Percentiles rank a stretch among this genome's conserved stretches.
Evolutionary conservation across 2,329 filamentous ascomycete species (phyloP).

Genomic region (Trichoderma guizhouense): DNA sequence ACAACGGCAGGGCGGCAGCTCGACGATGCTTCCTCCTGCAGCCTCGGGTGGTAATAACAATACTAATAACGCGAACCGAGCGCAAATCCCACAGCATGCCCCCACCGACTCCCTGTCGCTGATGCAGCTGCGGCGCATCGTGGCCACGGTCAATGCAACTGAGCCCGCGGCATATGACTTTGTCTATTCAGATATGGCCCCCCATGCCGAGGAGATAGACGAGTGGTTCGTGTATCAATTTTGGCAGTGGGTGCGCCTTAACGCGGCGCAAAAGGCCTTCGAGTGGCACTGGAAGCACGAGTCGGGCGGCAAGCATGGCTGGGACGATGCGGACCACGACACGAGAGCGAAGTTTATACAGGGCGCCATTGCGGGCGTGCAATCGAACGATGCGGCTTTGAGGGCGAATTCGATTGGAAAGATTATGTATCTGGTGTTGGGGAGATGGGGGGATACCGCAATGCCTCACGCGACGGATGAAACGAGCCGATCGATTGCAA

Average conservation of each 20-base stretch:
- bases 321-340: constrained; percentile 62
- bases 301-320: constrained; percentile 43
- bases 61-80: constrained; percentile 21
- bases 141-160: constrained; percentile 67
- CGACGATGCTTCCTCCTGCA: not conserved
- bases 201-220: constrained; percentile 83
- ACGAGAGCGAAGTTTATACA: constrained; percentile 56
- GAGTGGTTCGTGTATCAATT: constrained; percentile 97
- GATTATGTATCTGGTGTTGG: constrained; percentile 61
- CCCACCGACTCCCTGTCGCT: constrained; percentile 70
- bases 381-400: constrained; percentile 45
- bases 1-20: constrained; percentile 5
- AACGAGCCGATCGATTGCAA: constrained; percentile 49
- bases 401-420: constrained; percentile 54
- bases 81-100: constrained; percentile 37
- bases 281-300: constrained; percentile 69
- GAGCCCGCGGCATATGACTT: constrained; percentile 83
- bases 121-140: constrained; percentile 67
- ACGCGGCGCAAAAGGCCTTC: constrained; percentile 72
- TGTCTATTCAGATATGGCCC: constrained; percentile 67
- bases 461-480: constrained; percentile 43
- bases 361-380: constrained; percentile 44
- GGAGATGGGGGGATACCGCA: constrained; percentile 68
- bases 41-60: not conserved
- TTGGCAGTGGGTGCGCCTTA: constrained; percentile 76